These are phyloP conservation scores for Cordyceps fumosorosea DNA, from an alignment of 2,329 filamentous ascomycete genomes.

Conservation along the genomic window DNA sequence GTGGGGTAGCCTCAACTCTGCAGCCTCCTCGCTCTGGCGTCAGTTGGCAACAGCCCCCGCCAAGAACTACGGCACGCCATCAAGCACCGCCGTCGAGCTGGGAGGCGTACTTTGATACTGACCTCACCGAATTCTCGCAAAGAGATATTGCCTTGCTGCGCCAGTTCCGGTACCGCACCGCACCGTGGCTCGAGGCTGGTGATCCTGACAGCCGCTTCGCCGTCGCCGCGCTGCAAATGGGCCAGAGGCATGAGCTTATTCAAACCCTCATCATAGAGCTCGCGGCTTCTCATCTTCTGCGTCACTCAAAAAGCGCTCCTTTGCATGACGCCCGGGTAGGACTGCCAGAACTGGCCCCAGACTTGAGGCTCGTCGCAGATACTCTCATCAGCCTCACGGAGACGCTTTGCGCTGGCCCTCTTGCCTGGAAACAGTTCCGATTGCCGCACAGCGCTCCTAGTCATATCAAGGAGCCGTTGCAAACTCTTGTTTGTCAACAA, in stretches of 20 bases:
- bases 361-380: background rate
- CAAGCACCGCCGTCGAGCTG: conserved; percentile 10
- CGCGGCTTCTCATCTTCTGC: conserved; percentile 12
- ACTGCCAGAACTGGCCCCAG: background rate
- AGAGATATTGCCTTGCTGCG: conserved; percentile 15
- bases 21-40: background rate
- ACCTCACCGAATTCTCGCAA: conserved; percentile 3
- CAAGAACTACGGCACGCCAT: background rate
- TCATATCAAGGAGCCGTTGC: conserved; percentile 13
- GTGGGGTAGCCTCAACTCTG: background rate
- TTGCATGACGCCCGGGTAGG: background rate
- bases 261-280: conserved; percentile 11
- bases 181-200: conserved; percentile 19
- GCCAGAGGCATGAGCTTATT: conserved; percentile 10
- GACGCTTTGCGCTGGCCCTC: background rate
- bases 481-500: conserved; percentile 14
- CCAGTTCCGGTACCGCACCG: conserved; percentile 19
- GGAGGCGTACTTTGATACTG: conserved; percentile 17
- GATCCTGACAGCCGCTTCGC: conserved; percentile 14
- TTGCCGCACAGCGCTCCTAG: background rate
- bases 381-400: background rate
- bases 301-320: background rate
- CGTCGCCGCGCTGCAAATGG: conserved; percentile 16
- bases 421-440: conserved; percentile 11
- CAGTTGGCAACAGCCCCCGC: background rate